Percentiles rank a stretch among this genome's conserved stretches.
phyloP scores from a whole-genome alignment of 768 basidiomycete species.

The Paxillus involutus region DNA sequence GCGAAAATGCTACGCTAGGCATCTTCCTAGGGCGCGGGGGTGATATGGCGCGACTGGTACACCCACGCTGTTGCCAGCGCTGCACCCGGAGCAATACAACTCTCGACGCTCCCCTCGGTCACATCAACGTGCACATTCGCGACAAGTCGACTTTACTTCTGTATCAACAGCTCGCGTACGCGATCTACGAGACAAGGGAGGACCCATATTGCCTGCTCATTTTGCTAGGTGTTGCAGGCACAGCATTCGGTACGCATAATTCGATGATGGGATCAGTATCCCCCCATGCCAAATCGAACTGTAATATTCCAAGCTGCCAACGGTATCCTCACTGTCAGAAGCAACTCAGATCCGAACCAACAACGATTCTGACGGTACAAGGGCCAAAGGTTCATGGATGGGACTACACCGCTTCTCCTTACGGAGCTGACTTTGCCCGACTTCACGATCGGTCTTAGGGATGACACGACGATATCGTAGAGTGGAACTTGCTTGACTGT shows the following conservation, averaged over 20 bases:
- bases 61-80: constrained; percentile 54
- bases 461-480: too few relatives aligned
- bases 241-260: constrained; percentile 57
- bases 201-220: constrained; percentile 60
- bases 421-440: too few relatives aligned
- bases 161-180: constrained; percentile 58
- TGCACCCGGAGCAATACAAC: constrained; percentile 39
- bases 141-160: constrained; percentile 61
- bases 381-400: too few relatives aligned
- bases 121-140: constrained; percentile 71
- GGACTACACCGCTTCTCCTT: too few relatives aligned
- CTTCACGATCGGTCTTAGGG: too few relatives aligned
- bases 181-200: constrained; percentile 56
- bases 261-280: constrained; percentile 62
- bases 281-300: constrained; percentile 52
- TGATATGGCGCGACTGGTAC: constrained; percentile 68
- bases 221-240: constrained; percentile 42
- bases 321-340: constrained; percentile 36
- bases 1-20: constrained; percentile 34
- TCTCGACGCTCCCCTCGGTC: constrained; percentile 60
- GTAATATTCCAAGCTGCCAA: constrained; percentile 42
- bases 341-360: constrained; percentile 46
- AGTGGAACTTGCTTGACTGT: too few relatives aligned
- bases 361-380: too few relatives aligned
- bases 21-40: constrained; percentile 59